Percentiles rank a stretch among this genome's conserved stretches.
Conservation (phyloP, 1,284 basidiomycete genomes). For the Ceratobasidium sp. region DNA sequence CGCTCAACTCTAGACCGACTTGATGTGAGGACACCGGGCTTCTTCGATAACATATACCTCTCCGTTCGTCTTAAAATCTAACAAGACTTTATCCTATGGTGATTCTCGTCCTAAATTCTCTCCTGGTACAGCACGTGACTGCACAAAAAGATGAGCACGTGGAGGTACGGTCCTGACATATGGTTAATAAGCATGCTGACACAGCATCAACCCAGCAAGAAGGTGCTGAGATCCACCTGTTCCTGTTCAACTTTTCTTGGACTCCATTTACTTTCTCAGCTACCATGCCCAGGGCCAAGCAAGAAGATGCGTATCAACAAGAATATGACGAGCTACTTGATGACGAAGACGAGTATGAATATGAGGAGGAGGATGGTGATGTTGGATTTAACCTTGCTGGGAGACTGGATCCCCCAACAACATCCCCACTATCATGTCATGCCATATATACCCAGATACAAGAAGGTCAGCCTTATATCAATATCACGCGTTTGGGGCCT, state of each 20-base stretch:
- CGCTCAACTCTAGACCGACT: background rate
- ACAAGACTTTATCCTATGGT: conserved; percentile 5
- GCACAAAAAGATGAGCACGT: no score
- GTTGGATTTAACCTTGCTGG: conserved; percentile 1
- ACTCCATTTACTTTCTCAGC: background rate
- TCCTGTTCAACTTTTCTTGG: background rate
- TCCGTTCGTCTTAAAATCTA: background rate
- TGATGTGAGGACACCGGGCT: background rate
- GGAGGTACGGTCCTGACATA: no score
- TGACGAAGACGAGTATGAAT: conserved; percentile 8
- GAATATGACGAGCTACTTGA: conserved; percentile 16
- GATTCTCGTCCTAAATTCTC: conserved; percentile 48
- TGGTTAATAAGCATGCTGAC: no score
- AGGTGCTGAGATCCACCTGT: background rate
- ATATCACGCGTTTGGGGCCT: background rate
- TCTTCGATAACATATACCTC: background rate
- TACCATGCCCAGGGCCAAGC: background rate
- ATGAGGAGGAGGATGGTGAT: conserved; percentile 14
- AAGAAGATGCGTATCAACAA: background rate
- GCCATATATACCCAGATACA: conserved; percentile 33
- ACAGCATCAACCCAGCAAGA: no score
- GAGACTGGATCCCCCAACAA: conserved; percentile 2
- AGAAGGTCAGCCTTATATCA: conserved; percentile 16
- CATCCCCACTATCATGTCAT: conserved; percentile 21
- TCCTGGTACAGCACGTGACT: no score